Percentiles rank a stretch among this genome's conserved stretches.
These are phyloP conservation scores for Diplogelasinospora grovesii DNA, from an alignment of 495 filamentous ascomycete species.

Conservation along the genomic window DNA sequence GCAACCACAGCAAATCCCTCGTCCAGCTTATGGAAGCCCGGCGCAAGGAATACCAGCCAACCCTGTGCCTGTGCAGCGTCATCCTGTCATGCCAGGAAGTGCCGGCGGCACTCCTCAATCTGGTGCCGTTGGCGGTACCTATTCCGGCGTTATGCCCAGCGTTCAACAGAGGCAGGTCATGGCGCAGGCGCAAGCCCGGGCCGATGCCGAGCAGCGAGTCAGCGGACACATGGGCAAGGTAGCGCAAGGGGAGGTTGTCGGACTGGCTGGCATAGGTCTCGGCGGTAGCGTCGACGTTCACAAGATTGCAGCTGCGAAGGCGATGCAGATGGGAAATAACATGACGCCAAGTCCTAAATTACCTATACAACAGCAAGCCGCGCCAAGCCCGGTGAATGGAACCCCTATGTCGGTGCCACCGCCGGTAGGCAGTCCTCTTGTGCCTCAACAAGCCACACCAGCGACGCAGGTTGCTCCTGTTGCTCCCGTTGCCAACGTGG, in stretches of 20 bases:
- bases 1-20: conserved; percentile 24
- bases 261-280: conserved; percentile 31
- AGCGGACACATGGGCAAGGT: conserved; percentile 30
- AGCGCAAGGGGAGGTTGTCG: conserved; percentile 23
- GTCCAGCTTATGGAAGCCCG: conserved; percentile 17
- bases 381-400: conserved; percentile 17
- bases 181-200: conserved; percentile 41
- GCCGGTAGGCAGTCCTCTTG: conserved; percentile 1
- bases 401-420: neutral
- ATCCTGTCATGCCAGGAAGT: conserved; percentile 10
- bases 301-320: conserved; percentile 29
- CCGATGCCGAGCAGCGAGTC: conserved; percentile 33
- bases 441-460: conserved; percentile 6
- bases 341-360: conserved; percentile 18
- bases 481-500: conserved; percentile 1
- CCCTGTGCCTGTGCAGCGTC: conserved; percentile 17
- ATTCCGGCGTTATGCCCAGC: conserved; percentile 30
- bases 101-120: too few relatives aligned
- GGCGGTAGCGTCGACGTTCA: conserved; percentile 29
- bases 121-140: too few relatives aligned
- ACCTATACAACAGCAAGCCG: conserved; percentile 8
- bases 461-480: conserved; percentile 10
- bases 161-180: conserved; percentile 32
- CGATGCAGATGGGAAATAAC: conserved; percentile 24
- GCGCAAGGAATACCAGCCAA: conserved; percentile 23